Evolutionary conservation across 441 rosid genomes (phyloP).

Genomic region (Euphorbia schlechtendalii): DNA sequence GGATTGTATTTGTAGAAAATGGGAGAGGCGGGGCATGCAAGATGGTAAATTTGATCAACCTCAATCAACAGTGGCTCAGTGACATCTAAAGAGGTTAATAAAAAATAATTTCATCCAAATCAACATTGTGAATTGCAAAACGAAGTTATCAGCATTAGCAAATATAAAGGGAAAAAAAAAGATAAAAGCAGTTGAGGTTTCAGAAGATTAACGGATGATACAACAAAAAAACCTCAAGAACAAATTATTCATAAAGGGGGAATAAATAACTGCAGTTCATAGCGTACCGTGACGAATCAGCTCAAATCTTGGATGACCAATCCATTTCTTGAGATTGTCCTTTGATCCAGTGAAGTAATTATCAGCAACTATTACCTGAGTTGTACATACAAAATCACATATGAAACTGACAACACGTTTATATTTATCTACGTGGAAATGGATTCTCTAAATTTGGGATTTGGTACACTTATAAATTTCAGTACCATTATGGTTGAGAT

Average conservation of each 20-base stretch:
- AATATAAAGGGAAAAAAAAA: background rate
- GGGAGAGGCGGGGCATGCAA: conserved; percentile 97
- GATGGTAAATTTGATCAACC: conserved; percentile 91
- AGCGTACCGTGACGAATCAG: conserved; percentile 86
- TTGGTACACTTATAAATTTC: too few relatives aligned
- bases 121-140: background rate
- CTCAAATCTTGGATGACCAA: conserved; percentile 96
- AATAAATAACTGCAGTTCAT: background rate
- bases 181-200: background rate
- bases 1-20: conserved; percentile 91
- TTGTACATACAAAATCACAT: background rate
- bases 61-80: conserved; percentile 79
- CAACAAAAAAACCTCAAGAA: background rate
- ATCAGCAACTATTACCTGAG: conserved; percentile 78
- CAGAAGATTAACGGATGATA: background rate
- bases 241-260: background rate
- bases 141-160: conserved; percentile 9
- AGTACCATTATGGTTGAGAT: too few relatives aligned
- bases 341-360: conserved; percentile 90
- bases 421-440: background rate
- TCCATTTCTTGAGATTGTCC: conserved; percentile 90
- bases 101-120: background rate
- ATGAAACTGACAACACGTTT: background rate
- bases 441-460: too few relatives aligned
- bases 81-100: conserved; percentile 44